Percentiles rank a stretch among this genome's conserved stretches.
These are phyloP conservation scores for Gomphus bonarii DNA, from an alignment of 1,284 basidiomycete genomes.

Conservation along the genomic window DNA sequence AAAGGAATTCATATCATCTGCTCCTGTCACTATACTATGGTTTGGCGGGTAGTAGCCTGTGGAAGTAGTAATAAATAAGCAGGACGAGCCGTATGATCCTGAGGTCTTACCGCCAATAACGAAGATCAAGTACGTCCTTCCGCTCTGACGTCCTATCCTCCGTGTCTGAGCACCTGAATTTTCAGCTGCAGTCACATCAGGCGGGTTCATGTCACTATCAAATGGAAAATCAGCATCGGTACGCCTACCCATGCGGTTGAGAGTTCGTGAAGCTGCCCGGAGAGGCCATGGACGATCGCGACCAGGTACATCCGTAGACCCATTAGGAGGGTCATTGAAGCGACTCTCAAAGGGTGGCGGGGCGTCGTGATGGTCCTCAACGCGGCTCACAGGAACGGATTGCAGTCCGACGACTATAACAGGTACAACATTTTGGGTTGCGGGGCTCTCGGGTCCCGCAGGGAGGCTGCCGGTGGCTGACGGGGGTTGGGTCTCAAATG, in stretches of 20 bases:
- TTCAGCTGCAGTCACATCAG: neutral
- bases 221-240: slow-evolving; percentile 7
- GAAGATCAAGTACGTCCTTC: slow-evolving; percentile 70
- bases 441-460: neutral
- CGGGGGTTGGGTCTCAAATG: neutral
- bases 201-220: neutral
- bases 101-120: slow-evolving; percentile 56
- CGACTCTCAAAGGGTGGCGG: slow-evolving; percentile 11
- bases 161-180: neutral
- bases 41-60: slow-evolving; percentile 79
- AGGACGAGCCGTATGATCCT: neutral
- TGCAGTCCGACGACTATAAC: slow-evolving; percentile 75
- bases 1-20: slow-evolving; percentile 65
- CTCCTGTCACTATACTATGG: slow-evolving; percentile 74
- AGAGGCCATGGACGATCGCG: slow-evolving; percentile 20
- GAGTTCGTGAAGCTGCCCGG: slow-evolving; percentile 22
- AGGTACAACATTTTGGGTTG: slow-evolving; percentile 48
- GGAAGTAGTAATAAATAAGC: slow-evolving; percentile 7
- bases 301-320: slow-evolving; percentile 3
- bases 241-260: slow-evolving; percentile 12
- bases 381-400: slow-evolving; percentile 44
- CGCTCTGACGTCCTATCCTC: slow-evolving; percentile 25
- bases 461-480: neutral
- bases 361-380: slow-evolving; percentile 12
- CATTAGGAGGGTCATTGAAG: neutral